Base-by-base conservation (phyloP, 176 grass and related monocot species). In the Cocos nucifera region DNA sequence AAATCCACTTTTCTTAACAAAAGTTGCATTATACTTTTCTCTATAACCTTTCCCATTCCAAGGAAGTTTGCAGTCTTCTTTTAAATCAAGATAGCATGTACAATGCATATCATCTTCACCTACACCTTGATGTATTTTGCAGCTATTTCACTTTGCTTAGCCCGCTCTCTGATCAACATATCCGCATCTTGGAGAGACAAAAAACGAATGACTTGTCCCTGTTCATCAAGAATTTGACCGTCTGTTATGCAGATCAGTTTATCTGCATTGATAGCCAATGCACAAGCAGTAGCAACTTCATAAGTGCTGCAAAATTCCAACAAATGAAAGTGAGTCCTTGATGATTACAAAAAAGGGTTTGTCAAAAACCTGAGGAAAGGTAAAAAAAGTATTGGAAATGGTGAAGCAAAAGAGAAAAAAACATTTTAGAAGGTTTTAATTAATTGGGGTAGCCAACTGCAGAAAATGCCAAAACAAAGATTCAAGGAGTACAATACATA, bases 161-260 rank as follows among this genome's bases (percentile, higher is more conserved):
- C 82, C 56, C 77, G 70, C 72, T 83, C 78, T 68, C 80, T 89
- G 20, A 95, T 89, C 70, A 89, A 75, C 56, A 56, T 65, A 70
- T 95, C 80, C 14, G 82, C 90, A 72, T 95, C 90, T 63, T 75
- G 70, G 12, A 95, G 83, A 53, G 86, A 86, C 82, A 95, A 71
- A 73, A 86, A 89, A 60, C 75, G 82, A 80, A 89, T 89, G 24
- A 52, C 73, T 66, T 74, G 77, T 51, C 72, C 79, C 15, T 89
- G 80, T 61, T 86, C 82, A 60, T 89, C 59, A 24, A 95, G 80
- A 78, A 95, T 89, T 39, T 81, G 76, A 32, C 86, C 90, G 63
- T 89, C 90, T 35, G 84, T 82, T 62, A 95, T 60, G 67, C 86
- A 95, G 59, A 95, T 86, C 62, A 95, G 72, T 76, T 95, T 95